Evolutionary conservation across 768 basidiomycete genomes (phyloP).

Genomic region (Erythrobasidium yunnanense): DNA sequence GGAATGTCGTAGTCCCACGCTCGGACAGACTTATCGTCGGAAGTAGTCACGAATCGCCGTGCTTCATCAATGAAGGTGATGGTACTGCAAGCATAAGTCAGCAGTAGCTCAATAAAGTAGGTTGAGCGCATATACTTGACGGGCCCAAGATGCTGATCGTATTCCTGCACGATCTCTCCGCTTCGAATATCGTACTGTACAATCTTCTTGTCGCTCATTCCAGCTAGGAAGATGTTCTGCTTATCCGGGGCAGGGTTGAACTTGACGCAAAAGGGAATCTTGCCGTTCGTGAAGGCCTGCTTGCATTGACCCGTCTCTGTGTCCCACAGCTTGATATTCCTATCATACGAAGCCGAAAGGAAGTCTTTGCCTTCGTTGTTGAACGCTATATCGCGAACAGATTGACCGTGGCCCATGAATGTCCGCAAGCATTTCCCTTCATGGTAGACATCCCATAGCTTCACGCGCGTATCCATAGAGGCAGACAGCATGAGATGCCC

Average conservation of each 20-base stretch:
- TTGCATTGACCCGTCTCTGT: conserved; percentile 94
- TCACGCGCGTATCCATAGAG: conserved; percentile 97
- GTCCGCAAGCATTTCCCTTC: conserved; percentile 93
- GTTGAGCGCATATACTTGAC: conserved; percentile 44
- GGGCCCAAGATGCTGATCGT: conserved; percentile 95
- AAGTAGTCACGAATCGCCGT: conserved; percentile 82
- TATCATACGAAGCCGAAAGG: conserved; percentile 86
- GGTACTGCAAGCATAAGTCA: conserved; percentile 53
- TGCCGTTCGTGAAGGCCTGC: conserved; percentile 92
- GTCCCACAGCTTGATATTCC: conserved; percentile 98
- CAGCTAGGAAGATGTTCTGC: conserved; percentile 88
- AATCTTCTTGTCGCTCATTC: conserved; percentile 99
- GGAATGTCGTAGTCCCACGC: conserved; percentile 99
- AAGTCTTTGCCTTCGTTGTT: conserved; percentile 84
- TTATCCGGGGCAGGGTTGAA: conserved; percentile 96
- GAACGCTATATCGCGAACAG: conserved; percentile 91
- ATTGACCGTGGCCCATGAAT: conserved; percentile 91
- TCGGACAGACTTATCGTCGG: conserved; percentile 96
- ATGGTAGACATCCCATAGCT: conserved; percentile 96
- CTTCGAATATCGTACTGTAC: conserved; percentile 97
- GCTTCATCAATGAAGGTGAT: conserved; percentile 99
- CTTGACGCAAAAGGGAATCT: conserved; percentile 86
- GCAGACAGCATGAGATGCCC: conserved; percentile 88
- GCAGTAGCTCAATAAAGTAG: not conserved
- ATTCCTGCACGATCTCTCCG: conserved; percentile 92